phyloP scores from a whole-genome alignment of 768 basidiomycete species.

The Pleurotus tuoliensis region DNA sequence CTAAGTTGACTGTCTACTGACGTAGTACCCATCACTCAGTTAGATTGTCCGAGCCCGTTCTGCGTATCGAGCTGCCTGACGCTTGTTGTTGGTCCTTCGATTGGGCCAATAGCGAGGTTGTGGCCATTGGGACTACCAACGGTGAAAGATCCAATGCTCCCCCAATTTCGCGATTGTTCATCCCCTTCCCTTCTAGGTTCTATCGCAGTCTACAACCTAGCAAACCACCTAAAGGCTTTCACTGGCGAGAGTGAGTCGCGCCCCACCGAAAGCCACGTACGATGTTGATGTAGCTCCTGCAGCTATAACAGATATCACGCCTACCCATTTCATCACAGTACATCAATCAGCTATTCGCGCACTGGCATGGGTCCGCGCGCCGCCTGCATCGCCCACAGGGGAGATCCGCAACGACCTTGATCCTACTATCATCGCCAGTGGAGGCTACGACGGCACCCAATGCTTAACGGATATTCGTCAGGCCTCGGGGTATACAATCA shows the following conservation, averaged over 20 bases:
- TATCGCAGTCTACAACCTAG: constrained; percentile 57
- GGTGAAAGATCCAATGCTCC: constrained; percentile 41
- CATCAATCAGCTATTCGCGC: constrained; percentile 82
- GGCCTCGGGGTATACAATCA: constrained; percentile 60
- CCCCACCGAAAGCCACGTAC: background rate
- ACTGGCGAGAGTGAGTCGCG: constrained; percentile 2
- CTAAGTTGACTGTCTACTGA: background rate
- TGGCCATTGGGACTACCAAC: constrained; percentile 83
- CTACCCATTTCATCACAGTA: constrained; percentile 66
- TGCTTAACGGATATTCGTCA: constrained; percentile 78
- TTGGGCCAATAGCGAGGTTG: constrained; percentile 81
- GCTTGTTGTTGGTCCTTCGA: constrained; percentile 78
- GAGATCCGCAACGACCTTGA: constrained; percentile 42
- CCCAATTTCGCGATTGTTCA: background rate
- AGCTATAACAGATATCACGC: constrained; percentile 43
- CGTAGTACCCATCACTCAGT: constrained; percentile 34
- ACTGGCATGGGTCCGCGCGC: constrained; percentile 70
- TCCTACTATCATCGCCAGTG: constrained; percentile 72
- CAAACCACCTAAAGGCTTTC: constrained; percentile 32
- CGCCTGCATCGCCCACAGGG: constrained; percentile 49
- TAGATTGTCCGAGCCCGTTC: constrained; percentile 53
- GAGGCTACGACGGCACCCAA: constrained; percentile 78
- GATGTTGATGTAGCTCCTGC: constrained; percentile 12
- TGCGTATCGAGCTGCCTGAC: constrained; percentile 74
- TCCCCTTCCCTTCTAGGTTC: constrained; percentile 32